These are phyloP conservation scores for Phytophthora multivora DNA, from an alignment of 352 stramenopile species.

Conservation along the genomic window DNA sequence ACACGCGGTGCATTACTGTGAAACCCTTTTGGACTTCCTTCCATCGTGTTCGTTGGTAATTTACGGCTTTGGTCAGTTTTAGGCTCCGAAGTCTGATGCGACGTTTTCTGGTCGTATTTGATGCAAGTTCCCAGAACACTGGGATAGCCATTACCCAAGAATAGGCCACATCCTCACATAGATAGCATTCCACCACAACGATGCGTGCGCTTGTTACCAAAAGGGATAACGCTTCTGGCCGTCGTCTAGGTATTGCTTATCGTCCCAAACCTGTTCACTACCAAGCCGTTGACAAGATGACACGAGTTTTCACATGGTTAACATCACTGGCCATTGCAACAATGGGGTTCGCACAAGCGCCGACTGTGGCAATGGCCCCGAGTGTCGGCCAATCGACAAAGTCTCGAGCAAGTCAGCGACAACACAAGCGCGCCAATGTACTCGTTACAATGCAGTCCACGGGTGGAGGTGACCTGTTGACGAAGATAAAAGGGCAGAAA, in stretches of 20 bases:
- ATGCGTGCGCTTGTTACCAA: background rate
- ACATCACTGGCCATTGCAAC: slow-evolving; percentile 2
- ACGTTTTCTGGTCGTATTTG: slow-evolving; percentile 10
- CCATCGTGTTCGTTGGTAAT: too few relatives aligned
- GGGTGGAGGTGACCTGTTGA: slow-evolving; percentile 34
- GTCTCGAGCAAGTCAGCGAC: slow-evolving; percentile 23
- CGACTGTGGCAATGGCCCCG: background rate
- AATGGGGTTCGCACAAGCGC: slow-evolving; percentile 6
- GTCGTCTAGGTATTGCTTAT: slow-evolving; percentile 1
- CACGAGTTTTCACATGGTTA: slow-evolving; percentile 15
- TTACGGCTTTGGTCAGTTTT: too few relatives aligned
- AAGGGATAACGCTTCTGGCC: slow-evolving; percentile 19
- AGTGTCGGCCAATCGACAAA: slow-evolving; percentile 15
- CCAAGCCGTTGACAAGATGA: slow-evolving; percentile 11
- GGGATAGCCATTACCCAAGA: slow-evolving; percentile 2
- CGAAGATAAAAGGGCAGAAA: slow-evolving; percentile 37
- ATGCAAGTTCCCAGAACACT: background rate
- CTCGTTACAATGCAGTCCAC: slow-evolving; percentile 56
- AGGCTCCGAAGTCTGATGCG: background rate
- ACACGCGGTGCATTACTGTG: slow-evolving; percentile 1
- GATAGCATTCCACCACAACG: background rate
- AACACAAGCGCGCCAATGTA: slow-evolving; percentile 45
- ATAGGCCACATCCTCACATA: slow-evolving; percentile 9
- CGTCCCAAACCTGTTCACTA: background rate
- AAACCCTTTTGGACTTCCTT: slow-evolving; percentile 1